Evolutionary conservation across 768 basidiomycete species (phyloP).

Genomic region (Amanita molliuscula): DNA sequence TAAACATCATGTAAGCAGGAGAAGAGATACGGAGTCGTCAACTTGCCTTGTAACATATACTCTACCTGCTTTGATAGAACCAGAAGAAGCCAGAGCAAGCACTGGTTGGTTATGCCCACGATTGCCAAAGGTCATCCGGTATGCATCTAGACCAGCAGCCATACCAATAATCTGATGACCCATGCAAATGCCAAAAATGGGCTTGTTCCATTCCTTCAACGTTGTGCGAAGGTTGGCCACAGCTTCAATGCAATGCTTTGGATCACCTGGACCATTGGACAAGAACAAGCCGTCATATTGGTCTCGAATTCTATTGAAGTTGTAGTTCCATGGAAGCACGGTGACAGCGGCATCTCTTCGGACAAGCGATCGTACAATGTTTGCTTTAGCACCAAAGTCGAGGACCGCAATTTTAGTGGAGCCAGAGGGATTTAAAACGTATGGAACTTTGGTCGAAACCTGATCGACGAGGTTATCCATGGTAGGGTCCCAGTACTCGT

Average conservation of each 20-base stretch:
- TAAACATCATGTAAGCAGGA: conserved; percentile 16
- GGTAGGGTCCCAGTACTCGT: conserved; percentile 93
- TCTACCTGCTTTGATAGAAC: conserved; percentile 89
- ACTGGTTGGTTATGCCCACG: conserved; percentile 99
- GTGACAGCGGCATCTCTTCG: conserved; percentile 88
- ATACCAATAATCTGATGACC: conserved; percentile 97
- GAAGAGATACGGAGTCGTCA: not conserved
- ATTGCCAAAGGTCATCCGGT: conserved; percentile 99
- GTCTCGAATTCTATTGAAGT: conserved; percentile 88
- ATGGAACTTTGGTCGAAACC: conserved; percentile 77
- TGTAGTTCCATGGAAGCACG: conserved; percentile 95
- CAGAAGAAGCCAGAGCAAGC: conserved; percentile 84
- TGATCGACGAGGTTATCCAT: conserved; percentile 90
- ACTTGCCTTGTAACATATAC: conserved; percentile 90
- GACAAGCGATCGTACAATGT: conserved; percentile 89
- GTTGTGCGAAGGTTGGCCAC: conserved; percentile 73
- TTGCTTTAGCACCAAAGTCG: conserved; percentile 97
- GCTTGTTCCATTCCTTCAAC: conserved; percentile 82
- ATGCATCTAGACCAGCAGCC: conserved; percentile 93
- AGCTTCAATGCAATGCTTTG: conserved; percentile 79
- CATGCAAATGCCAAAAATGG: conserved; percentile 99
- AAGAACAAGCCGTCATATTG: conserved; percentile 93
- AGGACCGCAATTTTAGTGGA: conserved; percentile 90
- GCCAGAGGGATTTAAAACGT: conserved; percentile 78
- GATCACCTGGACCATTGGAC: conserved; percentile 95